Evolutionary conservation across 495 filamentous ascomycete genomes (phyloP), one percentile per base, ranked within the genome.

Genomic region (Penicillium arizonense): DNA sequence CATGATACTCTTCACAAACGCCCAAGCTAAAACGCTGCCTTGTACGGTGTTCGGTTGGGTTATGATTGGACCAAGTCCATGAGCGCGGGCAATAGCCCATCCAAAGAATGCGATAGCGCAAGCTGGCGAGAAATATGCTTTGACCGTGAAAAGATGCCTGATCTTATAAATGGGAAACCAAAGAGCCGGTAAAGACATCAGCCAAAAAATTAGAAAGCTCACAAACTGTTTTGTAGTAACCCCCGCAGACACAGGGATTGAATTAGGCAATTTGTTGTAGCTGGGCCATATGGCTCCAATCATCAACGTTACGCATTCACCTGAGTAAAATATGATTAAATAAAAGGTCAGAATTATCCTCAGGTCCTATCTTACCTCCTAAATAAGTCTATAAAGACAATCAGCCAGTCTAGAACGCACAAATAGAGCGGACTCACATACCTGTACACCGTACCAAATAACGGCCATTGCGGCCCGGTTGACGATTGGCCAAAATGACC

Each of bases 121-220:
- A 30, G 77, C 74, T 1, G 91, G 91, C 1, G 93, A 90, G 55
- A 93, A 82, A 64, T 82, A 89, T 7, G 90, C 79, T 72, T 96
- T 96, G 59, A 89, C 88, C 14, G 91, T 96, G 65, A 96, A 96
- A n/a, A 96, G 78, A 70, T 96, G 91, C 33, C 91, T 67, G 28
- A 79, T 73, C 52, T 79, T 70, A 48, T 79, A 75, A 41, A 79
- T 71, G 0, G 76, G 75, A 47, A 79, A 75, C 86, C 89, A 96
- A 44, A 96, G 86, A 6, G 87, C 87, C 0, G 88, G 88, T 11
- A 92, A 69, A 30, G 84, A 88, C 55, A 75, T 66, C 5, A 87
- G 64, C 88, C 87, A 92, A 61, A 92, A 92, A 44, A 92, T 68
- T 70, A 91, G 88, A 67, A 91, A 92, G 14, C 86, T 85, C 24